phyloP scores from a whole-genome alignment of 441 rosid genomes.

The Adansonia madagascariensis region DNA sequence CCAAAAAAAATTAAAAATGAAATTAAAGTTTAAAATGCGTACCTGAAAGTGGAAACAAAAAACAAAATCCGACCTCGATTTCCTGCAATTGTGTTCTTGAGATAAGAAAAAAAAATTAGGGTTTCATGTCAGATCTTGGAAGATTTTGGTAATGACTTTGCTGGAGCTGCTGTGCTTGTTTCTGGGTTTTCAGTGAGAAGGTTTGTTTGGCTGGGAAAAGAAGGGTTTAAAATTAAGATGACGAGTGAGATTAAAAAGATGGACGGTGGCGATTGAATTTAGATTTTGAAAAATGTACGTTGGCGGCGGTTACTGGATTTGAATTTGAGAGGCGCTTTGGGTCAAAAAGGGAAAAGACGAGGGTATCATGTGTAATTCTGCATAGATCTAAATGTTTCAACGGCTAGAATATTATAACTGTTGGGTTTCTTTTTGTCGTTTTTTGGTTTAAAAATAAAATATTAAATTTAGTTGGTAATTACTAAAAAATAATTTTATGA shows the following conservation, averaged over 20 bases:
- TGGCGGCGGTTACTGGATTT: slow-evolving; percentile 50
- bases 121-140: slow-evolving; percentile 8
- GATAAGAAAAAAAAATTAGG: slow-evolving; percentile 20
- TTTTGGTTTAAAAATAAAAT: too few species aligned
- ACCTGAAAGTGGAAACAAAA: slow-evolving; percentile 59
- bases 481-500: too few species aligned
- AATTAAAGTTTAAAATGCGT: not conserved
- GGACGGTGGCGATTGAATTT: slow-evolving; percentile 61
- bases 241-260: slow-evolving; percentile 23
- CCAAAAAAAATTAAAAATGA: not conserved
- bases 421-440: not conserved
- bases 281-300: slow-evolving; percentile 42
- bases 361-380: slow-evolving; percentile 26
- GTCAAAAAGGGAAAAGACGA: slow-evolving; percentile 24
- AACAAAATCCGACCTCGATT: slow-evolving; percentile 46
- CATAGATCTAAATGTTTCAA: slow-evolving; percentile 43
- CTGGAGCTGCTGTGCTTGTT: not conserved
- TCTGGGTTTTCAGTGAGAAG: not conserved
- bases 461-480: too few species aligned
- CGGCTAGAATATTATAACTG: slow-evolving; percentile 36
- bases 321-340: slow-evolving; percentile 45
- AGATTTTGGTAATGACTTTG: not conserved
- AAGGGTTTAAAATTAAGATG: slow-evolving; percentile 16
- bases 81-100: slow-evolving; percentile 34
- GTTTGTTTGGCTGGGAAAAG: not conserved